phyloP scores from a whole-genome alignment of 73 alveolate species.

The Blepharisma stoltei region DNA sequence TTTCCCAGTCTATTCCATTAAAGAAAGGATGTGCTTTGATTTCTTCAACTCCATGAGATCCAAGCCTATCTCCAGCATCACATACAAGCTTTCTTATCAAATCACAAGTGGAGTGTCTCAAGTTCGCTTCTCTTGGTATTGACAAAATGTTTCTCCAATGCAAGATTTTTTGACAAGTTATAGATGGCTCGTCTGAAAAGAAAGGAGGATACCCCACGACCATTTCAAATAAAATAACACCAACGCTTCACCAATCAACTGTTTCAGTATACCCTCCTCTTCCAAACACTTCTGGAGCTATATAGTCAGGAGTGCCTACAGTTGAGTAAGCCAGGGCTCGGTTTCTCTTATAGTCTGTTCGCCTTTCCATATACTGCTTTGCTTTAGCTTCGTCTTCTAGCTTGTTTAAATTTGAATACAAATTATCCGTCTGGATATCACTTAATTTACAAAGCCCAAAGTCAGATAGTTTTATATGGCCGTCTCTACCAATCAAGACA shows the following conservation, averaged over 20 bases:
- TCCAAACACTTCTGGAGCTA: conserved; percentile 97
- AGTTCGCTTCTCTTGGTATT: conserved; percentile 70
- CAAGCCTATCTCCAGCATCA: conserved; percentile 69
- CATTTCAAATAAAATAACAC: conserved; percentile 85
- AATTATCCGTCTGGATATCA: neutral
- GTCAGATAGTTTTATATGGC: conserved; percentile 71
- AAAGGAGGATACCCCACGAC: conserved; percentile 87
- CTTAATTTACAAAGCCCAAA: conserved; percentile 54
- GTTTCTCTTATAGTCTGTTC: neutral
- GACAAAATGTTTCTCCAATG: conserved; percentile 74
- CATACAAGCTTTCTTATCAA: conserved; percentile 62
- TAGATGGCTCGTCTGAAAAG: conserved; percentile 75
- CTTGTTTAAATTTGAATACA: too few relatives aligned
- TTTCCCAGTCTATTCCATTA: conserved; percentile 81
- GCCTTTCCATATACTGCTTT: too few relatives aligned
- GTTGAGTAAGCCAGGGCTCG: conserved; percentile 40
- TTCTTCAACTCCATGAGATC: conserved; percentile 76
- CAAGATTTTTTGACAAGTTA: conserved; percentile 73
- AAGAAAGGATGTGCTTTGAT: conserved; percentile 93
- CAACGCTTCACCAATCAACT: conserved; percentile 92
- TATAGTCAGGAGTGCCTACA: conserved; percentile 97
- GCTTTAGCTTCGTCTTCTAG: too few relatives aligned
- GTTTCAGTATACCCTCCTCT: conserved; percentile 62
- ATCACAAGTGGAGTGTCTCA: conserved; percentile 74
- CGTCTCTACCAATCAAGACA: conserved; percentile 66